Percentiles rank a stretch among this genome's conserved stretches.
These are phyloP conservation scores for Eruca vesicaria DNA, from an alignment of 441 rosid species.

Conservation along the genomic window DNA sequence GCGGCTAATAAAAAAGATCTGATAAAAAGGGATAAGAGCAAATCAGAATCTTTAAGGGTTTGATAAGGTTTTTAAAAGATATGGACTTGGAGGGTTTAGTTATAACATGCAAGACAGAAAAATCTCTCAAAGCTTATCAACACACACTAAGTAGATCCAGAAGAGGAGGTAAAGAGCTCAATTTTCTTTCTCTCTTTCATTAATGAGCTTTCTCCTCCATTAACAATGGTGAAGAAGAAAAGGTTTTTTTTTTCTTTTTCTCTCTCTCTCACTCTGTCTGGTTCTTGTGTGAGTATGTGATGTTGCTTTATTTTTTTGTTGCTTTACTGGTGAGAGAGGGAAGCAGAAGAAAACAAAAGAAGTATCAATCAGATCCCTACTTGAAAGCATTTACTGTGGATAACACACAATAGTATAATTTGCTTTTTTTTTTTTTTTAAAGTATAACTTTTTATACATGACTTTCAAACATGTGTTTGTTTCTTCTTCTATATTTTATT, in stretches of 20 bases:
- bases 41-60: conserved; percentile 19
- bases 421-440: conserved; percentile 11
- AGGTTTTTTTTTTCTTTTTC: neutral
- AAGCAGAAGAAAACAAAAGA: conserved; percentile 30
- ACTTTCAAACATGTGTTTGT: too few relatives aligned
- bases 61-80: too few relatives aligned
- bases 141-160: neutral
- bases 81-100: neutral
- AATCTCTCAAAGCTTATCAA: conserved; percentile 6
- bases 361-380: conserved; percentile 17
- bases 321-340: conserved; percentile 32
- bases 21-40: conserved; percentile 27
- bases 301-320: conserved; percentile 34
- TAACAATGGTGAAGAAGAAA: conserved; percentile 33
- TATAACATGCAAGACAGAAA: conserved; percentile 28
- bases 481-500: too few relatives aligned
- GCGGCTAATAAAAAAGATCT: conserved; percentile 3
- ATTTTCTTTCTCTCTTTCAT: neutral
- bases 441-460: too few relatives aligned
- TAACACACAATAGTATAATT: neutral
- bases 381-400: conserved; percentile 37
- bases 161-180: neutral
- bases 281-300: conserved; percentile 23
- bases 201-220: conserved; percentile 22
- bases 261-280: neutral